phyloP scores from a whole-genome alignment of 73 alveolate genomes.

The Stentor coeruleus region DNA sequence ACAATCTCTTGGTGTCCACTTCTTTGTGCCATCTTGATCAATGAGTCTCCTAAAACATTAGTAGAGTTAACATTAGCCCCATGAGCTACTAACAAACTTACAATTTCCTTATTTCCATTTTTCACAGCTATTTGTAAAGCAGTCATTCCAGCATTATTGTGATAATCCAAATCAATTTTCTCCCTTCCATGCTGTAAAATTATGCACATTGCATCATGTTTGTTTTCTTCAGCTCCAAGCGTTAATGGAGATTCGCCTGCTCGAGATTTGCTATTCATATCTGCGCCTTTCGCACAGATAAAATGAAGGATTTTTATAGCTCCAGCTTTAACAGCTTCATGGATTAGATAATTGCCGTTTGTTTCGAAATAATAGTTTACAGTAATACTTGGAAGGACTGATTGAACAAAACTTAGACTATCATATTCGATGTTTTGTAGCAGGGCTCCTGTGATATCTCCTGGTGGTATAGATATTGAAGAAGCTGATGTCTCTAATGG shows the following conservation, averaged over 20 bases:
- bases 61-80: slow-evolving; percentile 11
- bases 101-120: slow-evolving; percentile 22
- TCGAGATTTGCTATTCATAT: neutral
- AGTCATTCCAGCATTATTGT: neutral
- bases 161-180: slow-evolving; percentile 3
- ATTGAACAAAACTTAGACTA: neutral
- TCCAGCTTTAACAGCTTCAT: slow-evolving; percentile 23
- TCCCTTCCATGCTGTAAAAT: slow-evolving; percentile 13
- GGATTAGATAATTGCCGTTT: slow-evolving; percentile 14
- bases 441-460: neutral
- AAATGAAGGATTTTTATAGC: slow-evolving; percentile 17
- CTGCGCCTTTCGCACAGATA: neutral
- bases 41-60: neutral
- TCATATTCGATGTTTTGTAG: slow-evolving; percentile 1
- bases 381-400: neutral
- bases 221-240: slow-evolving; percentile 6
- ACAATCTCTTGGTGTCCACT: slow-evolving; percentile 26
- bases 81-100: neutral
- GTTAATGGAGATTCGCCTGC: slow-evolving; percentile 23
- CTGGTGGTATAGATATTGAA: neutral
- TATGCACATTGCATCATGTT: slow-evolving; percentile 18
- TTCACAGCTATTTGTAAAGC: slow-evolving; percentile 21
- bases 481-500: neutral
- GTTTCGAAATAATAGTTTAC: neutral
- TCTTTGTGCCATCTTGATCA: slow-evolving; percentile 14